These are phyloP conservation scores for Fusarium mangiferae DNA, from an alignment of 2,329 filamentous ascomycete species.

Conservation along the genomic window DNA sequence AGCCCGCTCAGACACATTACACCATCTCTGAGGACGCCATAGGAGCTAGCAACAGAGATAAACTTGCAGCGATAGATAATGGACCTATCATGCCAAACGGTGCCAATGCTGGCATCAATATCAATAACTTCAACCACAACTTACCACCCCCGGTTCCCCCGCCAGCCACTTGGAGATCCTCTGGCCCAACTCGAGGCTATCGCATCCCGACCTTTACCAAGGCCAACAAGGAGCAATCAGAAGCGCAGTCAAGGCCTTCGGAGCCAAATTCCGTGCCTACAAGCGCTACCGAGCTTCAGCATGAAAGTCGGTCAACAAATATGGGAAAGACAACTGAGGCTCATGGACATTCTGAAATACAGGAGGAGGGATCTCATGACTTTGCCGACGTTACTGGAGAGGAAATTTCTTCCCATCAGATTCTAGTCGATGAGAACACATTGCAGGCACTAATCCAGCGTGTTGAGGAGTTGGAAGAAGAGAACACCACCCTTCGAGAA, in stretches of 20 bases:
- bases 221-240: not conserved
- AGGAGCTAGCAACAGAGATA: not conserved
- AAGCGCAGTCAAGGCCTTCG: not conserved
- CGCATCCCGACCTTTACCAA: not conserved
- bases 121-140: no score
- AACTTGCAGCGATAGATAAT: constrained; percentile 1
- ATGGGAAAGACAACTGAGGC: not conserved
- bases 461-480: not conserved
- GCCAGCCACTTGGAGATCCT: no score
- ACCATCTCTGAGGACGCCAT: constrained; percentile 1
- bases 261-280: not conserved
- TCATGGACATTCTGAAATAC: not conserved
- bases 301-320: not conserved
- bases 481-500: not conserved
- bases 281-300: not conserved
- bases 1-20: not conserved
- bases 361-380: not conserved
- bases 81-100: not conserved
- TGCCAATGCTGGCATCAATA: no score
- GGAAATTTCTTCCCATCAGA: not conserved
- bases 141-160: no score
- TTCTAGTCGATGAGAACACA: not conserved
- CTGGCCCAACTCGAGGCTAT: not conserved
- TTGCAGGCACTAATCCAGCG: not conserved
- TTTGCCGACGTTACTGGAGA: rapidly evolving